These are phyloP conservation scores for Daldinia bambusicola DNA, from an alignment of 495 filamentous ascomycete species.

Conservation along the genomic window DNA sequence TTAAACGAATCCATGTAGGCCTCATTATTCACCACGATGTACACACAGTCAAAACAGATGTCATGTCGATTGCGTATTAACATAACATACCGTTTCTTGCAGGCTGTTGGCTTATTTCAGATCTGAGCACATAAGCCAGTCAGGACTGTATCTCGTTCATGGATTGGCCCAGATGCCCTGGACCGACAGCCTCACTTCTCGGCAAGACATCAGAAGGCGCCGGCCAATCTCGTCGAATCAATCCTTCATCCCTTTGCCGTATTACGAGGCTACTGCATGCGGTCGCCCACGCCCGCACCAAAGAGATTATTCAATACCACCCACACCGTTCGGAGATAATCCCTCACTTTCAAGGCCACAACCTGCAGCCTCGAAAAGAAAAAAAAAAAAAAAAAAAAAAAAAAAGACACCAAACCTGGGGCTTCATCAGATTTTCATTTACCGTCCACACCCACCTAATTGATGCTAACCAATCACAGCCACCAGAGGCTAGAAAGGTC, in stretches of 20 bases:
- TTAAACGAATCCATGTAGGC: background rate
- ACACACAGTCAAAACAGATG: constrained; percentile 1
- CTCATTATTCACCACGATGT: background rate
- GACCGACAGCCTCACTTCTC: constrained; percentile 50
- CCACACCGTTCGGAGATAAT: constrained; percentile 50
- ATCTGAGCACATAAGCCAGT: constrained; percentile 17
- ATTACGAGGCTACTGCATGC: constrained; percentile 53
- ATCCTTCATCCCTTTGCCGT: constrained; percentile 42
- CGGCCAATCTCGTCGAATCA: constrained; percentile 41
- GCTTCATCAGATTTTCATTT: constrained; percentile 45
- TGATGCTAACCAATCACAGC: constrained; percentile 38
- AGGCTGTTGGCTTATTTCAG: constrained; percentile 37
- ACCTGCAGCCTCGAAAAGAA: constrained; percentile 37
- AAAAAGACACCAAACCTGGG: constrained; percentile 20
- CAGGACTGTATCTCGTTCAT: constrained; percentile 24
- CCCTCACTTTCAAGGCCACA: constrained; percentile 43
- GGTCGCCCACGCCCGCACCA: constrained; percentile 43
- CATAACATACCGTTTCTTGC: constrained; percentile 16
- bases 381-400: too few species aligned
- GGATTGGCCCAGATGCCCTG: constrained; percentile 43
- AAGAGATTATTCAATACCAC: constrained; percentile 47
- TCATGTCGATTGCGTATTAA: background rate
- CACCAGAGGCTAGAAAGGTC: constrained; percentile 19
- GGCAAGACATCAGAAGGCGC: constrained; percentile 46
- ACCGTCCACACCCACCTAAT: constrained; percentile 28